These are phyloP conservation scores for Chrysosporium keratinophilum DNA, from an alignment of 2,329 filamentous ascomycete species.

Conservation along the genomic window DNA sequence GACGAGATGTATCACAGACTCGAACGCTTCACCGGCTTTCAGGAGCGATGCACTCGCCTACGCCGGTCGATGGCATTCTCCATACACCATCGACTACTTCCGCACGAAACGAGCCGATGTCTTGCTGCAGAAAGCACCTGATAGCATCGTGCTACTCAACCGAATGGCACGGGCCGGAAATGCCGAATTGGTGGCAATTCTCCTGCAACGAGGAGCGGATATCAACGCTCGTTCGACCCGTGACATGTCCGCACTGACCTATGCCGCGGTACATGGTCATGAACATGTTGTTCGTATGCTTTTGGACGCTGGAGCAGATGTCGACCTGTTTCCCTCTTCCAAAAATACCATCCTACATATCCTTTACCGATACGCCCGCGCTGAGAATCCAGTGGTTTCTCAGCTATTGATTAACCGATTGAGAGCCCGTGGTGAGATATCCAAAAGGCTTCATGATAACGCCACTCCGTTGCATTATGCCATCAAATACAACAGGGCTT, in stretches of 20 bases:
- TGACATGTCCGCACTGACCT: conserved; percentile 4
- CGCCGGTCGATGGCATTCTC: conserved; percentile 7
- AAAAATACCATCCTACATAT: conserved; percentile 1
- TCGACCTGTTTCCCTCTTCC: conserved; percentile 15
- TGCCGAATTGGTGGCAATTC: neutral
- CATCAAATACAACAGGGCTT: conserved; percentile 2
- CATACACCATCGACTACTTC: conserved; percentile 7
- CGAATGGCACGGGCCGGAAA: conserved; percentile 3
- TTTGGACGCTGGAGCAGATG: conserved; percentile 20
- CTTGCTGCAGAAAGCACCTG: neutral
- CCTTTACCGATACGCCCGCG: neutral
- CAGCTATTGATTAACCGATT: conserved; percentile 7
- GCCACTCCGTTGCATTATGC: conserved; percentile 5
- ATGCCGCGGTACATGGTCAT: conserved; percentile 19
- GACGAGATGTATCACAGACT: neutral
- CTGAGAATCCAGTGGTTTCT: neutral
- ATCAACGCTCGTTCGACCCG: neutral
- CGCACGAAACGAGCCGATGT: conserved; percentile 4
- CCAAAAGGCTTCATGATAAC: neutral
- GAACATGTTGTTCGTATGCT: conserved; percentile 22
- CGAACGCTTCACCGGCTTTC: neutral
- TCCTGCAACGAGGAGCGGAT: conserved; percentile 5
- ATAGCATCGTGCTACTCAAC: conserved; percentile 2
- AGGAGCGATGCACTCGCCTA: neutral
- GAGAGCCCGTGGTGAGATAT: conserved; percentile 1